These are phyloP conservation scores for Daldinia eschscholtzii DNA, from an alignment of 2,329 filamentous ascomycete genomes.

Conservation along the genomic window DNA sequence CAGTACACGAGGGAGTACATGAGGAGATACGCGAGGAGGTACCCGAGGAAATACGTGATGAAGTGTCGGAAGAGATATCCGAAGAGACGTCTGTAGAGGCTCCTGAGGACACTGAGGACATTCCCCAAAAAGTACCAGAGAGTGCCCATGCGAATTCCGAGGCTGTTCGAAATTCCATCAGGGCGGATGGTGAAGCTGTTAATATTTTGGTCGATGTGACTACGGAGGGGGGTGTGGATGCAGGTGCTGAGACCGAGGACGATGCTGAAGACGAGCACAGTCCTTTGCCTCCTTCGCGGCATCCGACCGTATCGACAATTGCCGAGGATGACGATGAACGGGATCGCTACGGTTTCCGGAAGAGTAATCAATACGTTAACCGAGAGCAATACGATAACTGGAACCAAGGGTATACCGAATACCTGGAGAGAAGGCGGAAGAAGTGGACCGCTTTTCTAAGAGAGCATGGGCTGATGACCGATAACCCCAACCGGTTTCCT, in stretches of 20 bases:
- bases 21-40: background rate
- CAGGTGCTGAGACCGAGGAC: background rate
- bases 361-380: slow-evolving; percentile 83
- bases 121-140: background rate
- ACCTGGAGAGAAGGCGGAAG: slow-evolving; percentile 77
- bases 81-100: slow-evolving; percentile 48
- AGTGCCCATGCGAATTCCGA: slow-evolving; percentile 1
- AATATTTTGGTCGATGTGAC: slow-evolving; percentile 4
- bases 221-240: slow-evolving; percentile 7
- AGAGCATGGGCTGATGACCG: slow-evolving; percentile 79
- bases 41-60: background rate
- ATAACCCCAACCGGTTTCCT: slow-evolving; percentile 81
- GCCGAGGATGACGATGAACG: slow-evolving; percentile 67
- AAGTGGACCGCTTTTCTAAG: slow-evolving; percentile 87
- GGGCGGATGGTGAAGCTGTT: background rate
- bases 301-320: slow-evolving; percentile 50
- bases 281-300: slow-evolving; percentile 45
- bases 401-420: slow-evolving; percentile 80
- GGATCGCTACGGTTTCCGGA: slow-evolving; percentile 93
- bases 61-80: slow-evolving; percentile 38
- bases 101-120: slow-evolving; percentile 9
- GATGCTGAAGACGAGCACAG: slow-evolving; percentile 23
- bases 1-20: background rate
- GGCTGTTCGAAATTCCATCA: background rate
- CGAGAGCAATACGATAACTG: slow-evolving; percentile 84